Evolutionary conservation across 257 asterid species (phyloP).

Genomic region (Avicennia marina): DNA sequence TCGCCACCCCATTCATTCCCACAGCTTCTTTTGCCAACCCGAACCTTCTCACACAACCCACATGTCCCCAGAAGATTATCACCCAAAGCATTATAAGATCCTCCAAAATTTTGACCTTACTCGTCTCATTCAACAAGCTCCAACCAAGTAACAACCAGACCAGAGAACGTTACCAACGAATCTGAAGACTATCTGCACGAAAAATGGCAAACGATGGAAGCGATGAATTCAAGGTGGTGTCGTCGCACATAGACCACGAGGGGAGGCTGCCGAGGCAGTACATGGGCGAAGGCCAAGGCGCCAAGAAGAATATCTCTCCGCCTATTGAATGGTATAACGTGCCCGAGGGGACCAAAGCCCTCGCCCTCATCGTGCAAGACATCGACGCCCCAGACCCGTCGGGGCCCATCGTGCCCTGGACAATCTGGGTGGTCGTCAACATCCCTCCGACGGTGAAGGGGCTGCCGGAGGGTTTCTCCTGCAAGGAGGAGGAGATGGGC

Average conservation of each 20-base stretch:
- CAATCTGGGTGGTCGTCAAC: slow-evolving; percentile 69
- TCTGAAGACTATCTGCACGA: too few relatives aligned
- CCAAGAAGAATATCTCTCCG: slow-evolving; percentile 57
- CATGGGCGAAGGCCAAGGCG: slow-evolving; percentile 82
- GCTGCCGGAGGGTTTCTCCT: slow-evolving; percentile 83
- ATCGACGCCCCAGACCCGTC: slow-evolving; percentile 74
- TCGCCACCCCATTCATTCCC: slow-evolving; percentile 5
- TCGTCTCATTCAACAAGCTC: not conserved
- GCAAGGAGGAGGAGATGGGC: slow-evolving; percentile 42
- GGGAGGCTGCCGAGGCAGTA: slow-evolving; percentile 70
- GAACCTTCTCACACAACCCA: slow-evolving; percentile 24
- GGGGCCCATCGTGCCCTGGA: slow-evolving; percentile 52
- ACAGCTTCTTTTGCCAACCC: slow-evolving; percentile 17
- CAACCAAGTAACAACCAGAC: too few relatives aligned
- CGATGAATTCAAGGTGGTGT: slow-evolving; percentile 59
- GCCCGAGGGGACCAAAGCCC: slow-evolving; percentile 52
- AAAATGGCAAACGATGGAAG: slow-evolving; percentile 51
- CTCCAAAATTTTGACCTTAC: not conserved
- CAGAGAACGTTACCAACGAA: too few relatives aligned
- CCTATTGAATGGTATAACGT: slow-evolving; percentile 84
- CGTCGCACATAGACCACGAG: slow-evolving; percentile 44
- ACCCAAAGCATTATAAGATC: not conserved
- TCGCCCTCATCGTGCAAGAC: slow-evolving; percentile 68
- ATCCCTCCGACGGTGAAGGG: slow-evolving; percentile 74
- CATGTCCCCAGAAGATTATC: slow-evolving; percentile 6